Conservation (phyloP, 768 basidiomycete species). For the Leccinum pellstonianum region DNA sequence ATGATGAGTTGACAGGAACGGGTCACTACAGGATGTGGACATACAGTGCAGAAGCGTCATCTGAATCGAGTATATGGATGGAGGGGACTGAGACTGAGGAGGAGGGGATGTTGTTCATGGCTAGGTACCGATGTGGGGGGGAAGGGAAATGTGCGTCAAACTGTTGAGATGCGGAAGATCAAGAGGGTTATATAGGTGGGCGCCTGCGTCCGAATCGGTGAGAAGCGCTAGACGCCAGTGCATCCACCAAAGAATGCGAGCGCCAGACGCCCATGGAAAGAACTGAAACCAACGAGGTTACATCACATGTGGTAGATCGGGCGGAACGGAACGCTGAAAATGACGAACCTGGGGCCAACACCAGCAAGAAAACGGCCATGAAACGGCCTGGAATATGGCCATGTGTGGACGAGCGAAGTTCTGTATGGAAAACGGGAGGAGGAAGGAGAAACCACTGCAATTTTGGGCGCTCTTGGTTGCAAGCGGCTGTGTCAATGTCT, state of each 20-base stretch:
- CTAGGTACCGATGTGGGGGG: background rate
- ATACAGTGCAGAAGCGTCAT: slow-evolving; percentile 15
- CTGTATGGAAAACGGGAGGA: slow-evolving; percentile 4
- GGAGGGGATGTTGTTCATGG: slow-evolving; percentile 14
- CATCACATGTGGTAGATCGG: slow-evolving; percentile 5
- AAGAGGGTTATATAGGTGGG: slow-evolving; percentile 18
- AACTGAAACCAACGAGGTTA: background rate
- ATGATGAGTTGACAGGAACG: slow-evolving; percentile 10
- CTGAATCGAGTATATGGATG: slow-evolving; percentile 16
- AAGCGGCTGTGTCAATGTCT: background rate
- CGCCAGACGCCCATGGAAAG: slow-evolving; percentile 8
- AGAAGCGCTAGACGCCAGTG: slow-evolving; percentile 14
- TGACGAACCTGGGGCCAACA: slow-evolving; percentile 3
- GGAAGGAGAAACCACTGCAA: no score
- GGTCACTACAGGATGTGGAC: slow-evolving; percentile 7
- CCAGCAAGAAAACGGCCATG: background rate
- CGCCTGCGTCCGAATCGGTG: slow-evolving; percentile 3
- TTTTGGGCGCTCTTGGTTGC: no score
- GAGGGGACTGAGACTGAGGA: slow-evolving; percentile 19
- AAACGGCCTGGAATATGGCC: background rate
- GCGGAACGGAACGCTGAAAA: background rate
- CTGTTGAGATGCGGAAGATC: slow-evolving; percentile 2
- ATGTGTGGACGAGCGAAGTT: background rate
- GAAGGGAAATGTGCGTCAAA: slow-evolving; percentile 5
- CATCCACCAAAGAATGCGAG: slow-evolving; percentile 1